These are phyloP conservation scores for Abrus pulchellus DNA, from an alignment of 306 rosid species.

Conservation along the genomic window DNA sequence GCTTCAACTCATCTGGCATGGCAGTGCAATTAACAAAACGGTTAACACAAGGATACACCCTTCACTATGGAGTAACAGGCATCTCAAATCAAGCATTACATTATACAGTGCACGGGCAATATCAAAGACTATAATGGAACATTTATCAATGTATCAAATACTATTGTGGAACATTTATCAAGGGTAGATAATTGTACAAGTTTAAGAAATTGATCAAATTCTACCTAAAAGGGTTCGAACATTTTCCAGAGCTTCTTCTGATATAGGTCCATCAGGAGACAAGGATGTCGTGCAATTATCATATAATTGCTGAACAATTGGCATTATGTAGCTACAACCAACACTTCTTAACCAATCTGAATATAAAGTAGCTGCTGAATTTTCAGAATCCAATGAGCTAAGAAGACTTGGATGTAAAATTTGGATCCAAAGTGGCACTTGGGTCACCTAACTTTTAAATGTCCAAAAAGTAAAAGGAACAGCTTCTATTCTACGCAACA, in stretches of 20 bases:
- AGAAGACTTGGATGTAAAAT: conserved; percentile 10
- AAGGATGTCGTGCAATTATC: conserved; percentile 56
- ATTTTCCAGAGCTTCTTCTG: conserved; percentile 53
- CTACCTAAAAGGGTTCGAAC: conserved; percentile 53
- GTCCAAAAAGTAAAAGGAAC: conserved; percentile 47
- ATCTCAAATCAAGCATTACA: conserved; percentile 38
- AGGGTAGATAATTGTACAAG: background rate
- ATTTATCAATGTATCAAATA: conserved; percentile 3
- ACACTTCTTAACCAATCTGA: conserved; percentile 28
- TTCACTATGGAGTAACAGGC: conserved; percentile 4
- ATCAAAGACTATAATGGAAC: background rate
- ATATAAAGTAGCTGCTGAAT: conserved; percentile 39
- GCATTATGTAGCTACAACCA: conserved; percentile 42
- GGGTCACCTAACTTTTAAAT: conserved; percentile 28
- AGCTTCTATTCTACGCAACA: conserved; percentile 55
- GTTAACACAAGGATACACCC: conserved; percentile 40
- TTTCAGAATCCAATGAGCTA: conserved; percentile 17
- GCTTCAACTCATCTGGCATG: conserved; percentile 54
- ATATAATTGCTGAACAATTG: conserved; percentile 56
- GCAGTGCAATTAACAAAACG: conserved; percentile 24
- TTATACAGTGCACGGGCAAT: conserved; percentile 12
- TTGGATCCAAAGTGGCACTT: conserved; percentile 32
- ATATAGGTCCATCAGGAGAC: conserved; percentile 53
- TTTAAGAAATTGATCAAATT: background rate
- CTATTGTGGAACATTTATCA: background rate